Evolutionary conservation across 1,139 yeast genomes (phyloP), one percentile per base, ranked within the genome.

Genomic region (Geotrichum aggregatum): DNA sequence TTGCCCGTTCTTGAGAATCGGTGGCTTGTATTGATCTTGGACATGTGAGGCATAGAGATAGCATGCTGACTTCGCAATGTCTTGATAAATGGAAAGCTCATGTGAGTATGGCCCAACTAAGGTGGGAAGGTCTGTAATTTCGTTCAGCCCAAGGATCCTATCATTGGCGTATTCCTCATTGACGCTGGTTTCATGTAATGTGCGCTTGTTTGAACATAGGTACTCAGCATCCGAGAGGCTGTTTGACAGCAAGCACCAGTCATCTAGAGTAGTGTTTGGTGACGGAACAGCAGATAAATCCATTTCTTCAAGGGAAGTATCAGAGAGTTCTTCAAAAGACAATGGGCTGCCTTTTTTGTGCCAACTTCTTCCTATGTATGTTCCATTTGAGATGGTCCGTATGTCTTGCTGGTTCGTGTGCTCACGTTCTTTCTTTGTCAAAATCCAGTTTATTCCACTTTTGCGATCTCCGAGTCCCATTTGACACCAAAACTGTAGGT

Each of bases 401-500:
- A 40, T 21, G 34, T 26, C 22, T 2, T 35, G 18, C 14, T 44
- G 41, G 24, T 34, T n/a, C 10, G 33, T 35, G 33, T 35, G 24
- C 4, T n/a, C 43, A 16, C 49, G 14, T 38, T 36, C 49, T 18
- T 28, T 45, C 21, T 33, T 35, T n/a, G 43, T 36, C 16, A 45
- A n/a, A n/a, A 44, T 24, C 52, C 52, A 50, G 42, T 45, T 41
- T 14, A 44, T 28, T 16, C 46, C 50, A 42, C 53, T 46, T 11
- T 24, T 16, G 28, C 44, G 35, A 21, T 39, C 67, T 3, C 72
- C 70, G n/a, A 66, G 46, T 1, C 68, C 71, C 66, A 66, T 63
- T 50, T 75, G 78, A 59, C 86, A 82, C 58, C 81, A 59, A 56
- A 78, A 74, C 63, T 87, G 94, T 40, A 84, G 71, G 4, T 72